Evolutionary conservation across 2,329 filamentous ascomycete genomes (phyloP).

Genomic region (Diplocarpon mali): DNA sequence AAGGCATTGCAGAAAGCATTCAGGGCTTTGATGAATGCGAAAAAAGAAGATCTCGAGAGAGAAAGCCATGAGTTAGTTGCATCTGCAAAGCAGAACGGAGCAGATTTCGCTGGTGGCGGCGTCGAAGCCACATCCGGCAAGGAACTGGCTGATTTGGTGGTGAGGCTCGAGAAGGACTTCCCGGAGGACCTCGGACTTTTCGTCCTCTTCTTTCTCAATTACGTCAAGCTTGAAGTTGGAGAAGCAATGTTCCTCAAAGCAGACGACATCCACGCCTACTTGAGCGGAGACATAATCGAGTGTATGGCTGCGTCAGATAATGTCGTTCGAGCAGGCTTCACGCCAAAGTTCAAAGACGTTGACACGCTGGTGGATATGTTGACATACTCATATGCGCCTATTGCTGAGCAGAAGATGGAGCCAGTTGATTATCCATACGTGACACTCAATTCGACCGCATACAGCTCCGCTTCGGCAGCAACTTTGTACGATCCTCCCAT

Average conservation of each 20-base stretch:
- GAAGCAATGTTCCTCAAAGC: constrained; percentile 95
- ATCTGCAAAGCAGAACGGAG: constrained; percentile 55
- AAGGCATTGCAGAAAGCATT: constrained; percentile 66
- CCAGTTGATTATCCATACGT: constrained; percentile 79
- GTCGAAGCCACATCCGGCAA: constrained; percentile 55
- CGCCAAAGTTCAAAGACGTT: constrained; percentile 97
- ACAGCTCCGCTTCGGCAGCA: constrained; percentile 62
- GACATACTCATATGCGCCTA: constrained; percentile 91
- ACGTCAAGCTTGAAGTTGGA: constrained; percentile 73
- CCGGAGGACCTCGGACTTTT: constrained; percentile 86
- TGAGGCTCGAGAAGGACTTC: constrained; percentile 71
- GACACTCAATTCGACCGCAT: constrained; percentile 69
- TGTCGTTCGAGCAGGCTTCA: constrained; percentile 92
- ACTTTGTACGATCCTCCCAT: constrained; percentile 90
- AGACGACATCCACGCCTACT: constrained; percentile 94
- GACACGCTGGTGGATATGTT: constrained; percentile 79
- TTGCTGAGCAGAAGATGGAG: constrained; percentile 86
- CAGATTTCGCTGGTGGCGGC: constrained; percentile 64
- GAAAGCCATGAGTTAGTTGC: constrained; percentile 60
- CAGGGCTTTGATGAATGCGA: constrained; percentile 67
- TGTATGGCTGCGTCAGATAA: constrained; percentile 99
- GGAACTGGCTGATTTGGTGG: constrained; percentile 65
- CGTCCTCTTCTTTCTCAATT: constrained; percentile 95
- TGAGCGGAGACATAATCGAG: constrained; percentile 90
- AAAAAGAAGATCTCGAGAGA: constrained; percentile 50